These are phyloP conservation scores for Colletotrichum simmondsii DNA, from an alignment of 2,329 filamentous ascomycete species.

Conservation along the genomic window DNA sequence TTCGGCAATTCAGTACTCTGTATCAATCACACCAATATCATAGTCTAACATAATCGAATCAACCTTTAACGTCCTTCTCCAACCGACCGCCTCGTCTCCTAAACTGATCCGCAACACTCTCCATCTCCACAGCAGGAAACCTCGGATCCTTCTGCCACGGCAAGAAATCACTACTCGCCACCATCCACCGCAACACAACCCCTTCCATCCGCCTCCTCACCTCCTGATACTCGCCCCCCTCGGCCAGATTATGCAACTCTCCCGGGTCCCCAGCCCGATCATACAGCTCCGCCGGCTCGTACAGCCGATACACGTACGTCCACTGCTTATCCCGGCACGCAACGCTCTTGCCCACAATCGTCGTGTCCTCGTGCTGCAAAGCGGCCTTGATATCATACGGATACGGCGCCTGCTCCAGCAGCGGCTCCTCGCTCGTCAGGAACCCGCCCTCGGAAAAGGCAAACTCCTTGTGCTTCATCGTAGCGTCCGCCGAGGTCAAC, in stretches of 20 bases:
- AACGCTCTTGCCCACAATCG: slow-evolving; percentile 54
- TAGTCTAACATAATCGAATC: no score
- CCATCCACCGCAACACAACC: slow-evolving; percentile 50
- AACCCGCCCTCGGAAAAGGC: slow-evolving; percentile 58
- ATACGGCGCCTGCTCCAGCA: slow-evolving; percentile 54
- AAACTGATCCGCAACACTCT: slow-evolving; percentile 42
- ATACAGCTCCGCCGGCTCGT: slow-evolving; percentile 57
- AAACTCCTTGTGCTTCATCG: slow-evolving; percentile 48
- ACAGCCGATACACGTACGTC: slow-evolving; percentile 57
- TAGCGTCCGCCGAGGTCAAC: neutral
- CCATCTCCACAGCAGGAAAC: slow-evolving; percentile 47
- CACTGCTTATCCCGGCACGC: slow-evolving; percentile 48
- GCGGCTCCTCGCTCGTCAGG: slow-evolving; percentile 53
- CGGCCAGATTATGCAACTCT: slow-evolving; percentile 52
- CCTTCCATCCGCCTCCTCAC: slow-evolving; percentile 41
- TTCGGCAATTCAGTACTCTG: neutral
- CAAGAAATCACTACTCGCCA: slow-evolving; percentile 47
- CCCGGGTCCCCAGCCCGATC: slow-evolving; percentile 47
- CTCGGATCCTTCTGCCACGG: slow-evolving; percentile 47
- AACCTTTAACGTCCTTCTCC: neutral
- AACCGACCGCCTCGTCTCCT: slow-evolving; percentile 11
- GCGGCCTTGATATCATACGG: slow-evolving; percentile 58
- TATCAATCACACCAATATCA: neutral
- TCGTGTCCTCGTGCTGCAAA: slow-evolving; percentile 57
- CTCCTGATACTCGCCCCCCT: slow-evolving; percentile 38